These are phyloP conservation scores for Crucibulum parvulum DNA, from an alignment of 1,284 basidiomycete species.

Conservation along the genomic window DNA sequence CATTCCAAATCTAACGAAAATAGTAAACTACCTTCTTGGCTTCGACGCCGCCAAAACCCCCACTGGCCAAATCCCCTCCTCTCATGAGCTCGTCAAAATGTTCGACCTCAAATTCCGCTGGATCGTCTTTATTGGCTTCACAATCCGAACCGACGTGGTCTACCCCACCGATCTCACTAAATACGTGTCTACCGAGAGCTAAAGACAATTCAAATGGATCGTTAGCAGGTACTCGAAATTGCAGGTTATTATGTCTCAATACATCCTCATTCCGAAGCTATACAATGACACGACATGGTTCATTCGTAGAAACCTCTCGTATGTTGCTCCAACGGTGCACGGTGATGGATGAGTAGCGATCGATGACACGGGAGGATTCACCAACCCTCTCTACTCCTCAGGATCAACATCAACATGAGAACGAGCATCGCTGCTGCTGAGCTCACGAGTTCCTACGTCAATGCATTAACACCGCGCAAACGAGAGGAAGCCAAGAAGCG, in stretches of 20 bases:
- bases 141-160: not conserved
- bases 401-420: not conserved
- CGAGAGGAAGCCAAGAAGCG: not conserved
- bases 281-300: not conserved
- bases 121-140: not conserved
- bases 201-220: not conserved
- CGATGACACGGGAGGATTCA: not conserved
- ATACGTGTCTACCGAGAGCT: not conserved
- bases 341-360: not conserved
- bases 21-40: not conserved
- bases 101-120: not conserved
- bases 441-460: not conserved
- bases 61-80: not conserved
- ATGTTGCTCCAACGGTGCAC: not conserved
- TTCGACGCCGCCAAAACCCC: not conserved
- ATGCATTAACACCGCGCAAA: not conserved
- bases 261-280: not conserved
- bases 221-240: not conserved
- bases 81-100: not conserved
- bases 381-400: not conserved
- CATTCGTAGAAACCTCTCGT: not conserved
- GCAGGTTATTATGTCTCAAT: not conserved
- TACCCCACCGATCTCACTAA: not conserved
- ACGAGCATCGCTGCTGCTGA: not conserved
- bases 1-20: not conserved